Conservation (phyloP, 2,329 filamentous ascomycete genomes). For the Colletotrichum magnum region DNA sequence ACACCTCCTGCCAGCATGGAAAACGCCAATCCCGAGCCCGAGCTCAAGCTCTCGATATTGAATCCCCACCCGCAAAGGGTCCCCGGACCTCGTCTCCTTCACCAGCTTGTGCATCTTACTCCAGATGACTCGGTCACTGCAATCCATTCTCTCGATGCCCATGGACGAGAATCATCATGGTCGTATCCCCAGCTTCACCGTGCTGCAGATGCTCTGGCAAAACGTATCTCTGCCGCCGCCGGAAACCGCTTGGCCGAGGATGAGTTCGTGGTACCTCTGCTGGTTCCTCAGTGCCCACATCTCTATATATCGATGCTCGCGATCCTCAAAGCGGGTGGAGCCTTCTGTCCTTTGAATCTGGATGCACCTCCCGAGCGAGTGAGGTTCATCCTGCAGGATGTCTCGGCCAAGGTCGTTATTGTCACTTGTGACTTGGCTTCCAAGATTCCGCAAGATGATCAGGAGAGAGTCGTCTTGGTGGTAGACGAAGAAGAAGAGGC, state of each 20-base stretch:
- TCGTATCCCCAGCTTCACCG: conserved; percentile 76
- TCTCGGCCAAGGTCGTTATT: conserved; percentile 78
- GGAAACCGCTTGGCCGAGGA: background rate
- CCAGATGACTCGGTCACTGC: conserved; percentile 59
- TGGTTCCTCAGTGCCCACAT: conserved; percentile 82
- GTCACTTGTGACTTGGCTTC: conserved; percentile 67
- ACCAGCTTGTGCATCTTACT: conserved; percentile 70
- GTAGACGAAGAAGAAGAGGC: conserved; percentile 48
- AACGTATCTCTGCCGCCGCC: conserved; percentile 56
- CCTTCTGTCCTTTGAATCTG: conserved; percentile 87
- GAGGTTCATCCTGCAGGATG: conserved; percentile 84
- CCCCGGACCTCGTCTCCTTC: conserved; percentile 61
- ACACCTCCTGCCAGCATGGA: conserved; percentile 26
- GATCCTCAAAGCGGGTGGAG: conserved; percentile 84
- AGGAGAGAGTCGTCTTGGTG: conserved; percentile 51
- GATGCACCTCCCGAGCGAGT: conserved; percentile 84
- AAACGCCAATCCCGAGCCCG: conserved; percentile 9
- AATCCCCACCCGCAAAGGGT: conserved; percentile 59
- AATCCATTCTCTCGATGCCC: conserved; percentile 69
- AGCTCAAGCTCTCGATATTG: conserved; percentile 56
- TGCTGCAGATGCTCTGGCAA: conserved; percentile 69
- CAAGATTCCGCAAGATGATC: conserved; percentile 53
- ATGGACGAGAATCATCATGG: conserved; percentile 61
- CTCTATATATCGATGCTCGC: conserved; percentile 85
- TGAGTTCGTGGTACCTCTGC: conserved; percentile 75